These are phyloP conservation scores for Lignosus rhinocerotis DNA, from an alignment of 1,284 basidiomycete species.

Conservation along the genomic window DNA sequence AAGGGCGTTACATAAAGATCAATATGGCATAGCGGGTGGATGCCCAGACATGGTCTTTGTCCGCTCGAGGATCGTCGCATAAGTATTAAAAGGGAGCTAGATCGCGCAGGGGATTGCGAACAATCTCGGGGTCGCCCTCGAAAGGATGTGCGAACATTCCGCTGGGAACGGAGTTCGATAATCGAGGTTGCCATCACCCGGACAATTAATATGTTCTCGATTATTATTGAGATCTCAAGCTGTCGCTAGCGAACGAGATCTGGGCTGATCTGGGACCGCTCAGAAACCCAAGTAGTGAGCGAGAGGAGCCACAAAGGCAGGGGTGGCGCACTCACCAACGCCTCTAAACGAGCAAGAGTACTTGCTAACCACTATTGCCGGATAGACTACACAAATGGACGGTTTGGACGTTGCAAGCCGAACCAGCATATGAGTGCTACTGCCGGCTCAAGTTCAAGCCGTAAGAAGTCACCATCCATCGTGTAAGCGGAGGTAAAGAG, in stretches of 20 bases:
- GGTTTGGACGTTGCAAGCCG: not conserved
- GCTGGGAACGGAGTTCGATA: not conserved
- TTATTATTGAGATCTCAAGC: conserved; percentile 10
- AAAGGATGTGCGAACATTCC: not conserved
- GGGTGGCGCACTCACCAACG: not conserved
- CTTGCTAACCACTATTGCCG: not conserved
- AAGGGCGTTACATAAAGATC: not conserved
- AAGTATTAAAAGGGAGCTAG: not conserved
- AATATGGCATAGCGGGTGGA: not conserved
- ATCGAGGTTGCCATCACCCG: not conserved
- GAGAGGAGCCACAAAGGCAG: not conserved
- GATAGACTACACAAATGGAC: not conserved
- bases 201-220: conserved; percentile 6
- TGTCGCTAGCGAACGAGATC: not conserved
- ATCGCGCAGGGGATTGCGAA: not conserved
- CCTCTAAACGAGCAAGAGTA: not conserved
- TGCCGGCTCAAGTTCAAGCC: not conserved
- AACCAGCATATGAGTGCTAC: not conserved
- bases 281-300: not conserved
- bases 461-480: conserved; percentile 5
- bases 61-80: not conserved
- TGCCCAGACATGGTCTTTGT: not conserved
- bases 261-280: not conserved
- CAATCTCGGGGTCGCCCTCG: not conserved
- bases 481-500: conserved; percentile 20